Conservation (phyloP, 352 stramenopile genomes). For the Phytophthora syringae region DNA sequence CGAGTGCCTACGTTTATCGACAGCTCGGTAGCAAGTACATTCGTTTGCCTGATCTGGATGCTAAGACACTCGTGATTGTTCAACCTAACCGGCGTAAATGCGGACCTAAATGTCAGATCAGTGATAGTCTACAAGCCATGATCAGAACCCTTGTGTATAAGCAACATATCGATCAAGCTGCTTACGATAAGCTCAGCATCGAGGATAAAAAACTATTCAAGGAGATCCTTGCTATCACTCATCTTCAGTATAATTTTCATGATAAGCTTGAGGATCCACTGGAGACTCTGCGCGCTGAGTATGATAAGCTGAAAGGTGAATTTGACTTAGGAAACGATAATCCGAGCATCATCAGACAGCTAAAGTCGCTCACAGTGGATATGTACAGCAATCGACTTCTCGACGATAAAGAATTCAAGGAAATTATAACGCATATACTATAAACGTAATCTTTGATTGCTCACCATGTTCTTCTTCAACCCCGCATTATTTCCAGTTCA, state of each 20-base stretch:
- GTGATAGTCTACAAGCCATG: slow-evolving; percentile 2
- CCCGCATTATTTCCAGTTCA: slow-evolving; percentile 5
- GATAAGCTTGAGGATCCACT: not conserved
- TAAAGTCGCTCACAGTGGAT: not conserved
- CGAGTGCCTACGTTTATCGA: slow-evolving; percentile 6
- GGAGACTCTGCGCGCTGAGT: slow-evolving; percentile 1
- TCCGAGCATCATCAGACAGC: slow-evolving; percentile 3
- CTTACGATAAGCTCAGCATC: not conserved
- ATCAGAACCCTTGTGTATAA: slow-evolving; percentile 2
- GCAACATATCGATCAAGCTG: not conserved
- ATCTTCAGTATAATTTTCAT: slow-evolving; percentile 1
- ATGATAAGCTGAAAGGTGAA: slow-evolving; percentile 4
- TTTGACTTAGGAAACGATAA: not conserved
- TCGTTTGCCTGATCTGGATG: slow-evolving; percentile 13
- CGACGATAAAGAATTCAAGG: slow-evolving; percentile 2
- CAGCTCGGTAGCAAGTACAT: slow-evolving; percentile 21
- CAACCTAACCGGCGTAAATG: slow-evolving; percentile 2
- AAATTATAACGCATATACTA: slow-evolving; percentile 1
- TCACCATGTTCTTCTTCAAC: slow-evolving; percentile 5
- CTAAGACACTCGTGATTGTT: slow-evolving; percentile 5
- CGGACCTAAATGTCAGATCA: not conserved
- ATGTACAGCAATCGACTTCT: slow-evolving; percentile 2
- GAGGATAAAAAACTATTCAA: slow-evolving; percentile 4
- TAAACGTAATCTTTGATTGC: too few species aligned
- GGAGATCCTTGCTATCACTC: slow-evolving; percentile 1